A percentile compares a stretch with the other conserved stretches of the same genome.
Evolutionary conservation across 768 basidiomycete species (phyloP).

Genomic region (Rhodotorula taiwanensis): DNA sequence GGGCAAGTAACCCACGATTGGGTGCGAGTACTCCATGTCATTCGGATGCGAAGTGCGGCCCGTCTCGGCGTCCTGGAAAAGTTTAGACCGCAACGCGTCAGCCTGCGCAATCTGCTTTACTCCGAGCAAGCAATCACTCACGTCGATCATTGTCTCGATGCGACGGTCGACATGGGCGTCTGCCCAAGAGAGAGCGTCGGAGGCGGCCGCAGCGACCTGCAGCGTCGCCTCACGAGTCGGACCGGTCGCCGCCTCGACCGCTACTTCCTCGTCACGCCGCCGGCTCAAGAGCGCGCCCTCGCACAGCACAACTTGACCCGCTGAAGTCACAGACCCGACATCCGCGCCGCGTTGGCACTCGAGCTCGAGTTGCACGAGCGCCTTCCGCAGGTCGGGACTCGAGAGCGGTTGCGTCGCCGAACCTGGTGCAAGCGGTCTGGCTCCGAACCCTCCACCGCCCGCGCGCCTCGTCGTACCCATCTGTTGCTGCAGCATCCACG

Average conservation of each 20-base stretch:
- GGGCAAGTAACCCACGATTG: not conserved
- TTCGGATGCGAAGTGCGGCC: constrained; percentile 46
- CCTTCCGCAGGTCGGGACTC: constrained; percentile 58
- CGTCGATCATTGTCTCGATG: constrained; percentile 6
- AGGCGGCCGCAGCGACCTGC: not conserved
- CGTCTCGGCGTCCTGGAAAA: constrained; percentile 53
- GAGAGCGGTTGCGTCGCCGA: constrained; percentile 43
- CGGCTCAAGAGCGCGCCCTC: constrained; percentile 1
- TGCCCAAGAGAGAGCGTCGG: constrained; percentile 14
- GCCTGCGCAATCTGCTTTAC: too few relatives aligned
- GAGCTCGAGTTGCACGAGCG: constrained; percentile 61
- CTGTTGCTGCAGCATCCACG: constrained; percentile 42
- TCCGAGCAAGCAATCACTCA: not conserved
- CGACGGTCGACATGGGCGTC: constrained; percentile 19
- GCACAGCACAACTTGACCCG: constrained; percentile 9
- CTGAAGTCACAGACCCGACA: not conserved
- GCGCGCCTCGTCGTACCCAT: not conserved
- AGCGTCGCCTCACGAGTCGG: constrained; percentile 6
- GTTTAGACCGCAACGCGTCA: not conserved
- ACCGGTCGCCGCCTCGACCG: not conserved
- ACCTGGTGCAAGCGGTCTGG: constrained; percentile 43
- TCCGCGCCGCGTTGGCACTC: constrained; percentile 9
- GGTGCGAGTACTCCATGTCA: not conserved
- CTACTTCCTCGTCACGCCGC: not conserved
- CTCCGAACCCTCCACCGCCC: constrained; percentile 36